These are phyloP conservation scores for Cryptosporidium andersoni DNA, from an alignment of 169 alveolate genomes.

Conservation along the genomic window DNA sequence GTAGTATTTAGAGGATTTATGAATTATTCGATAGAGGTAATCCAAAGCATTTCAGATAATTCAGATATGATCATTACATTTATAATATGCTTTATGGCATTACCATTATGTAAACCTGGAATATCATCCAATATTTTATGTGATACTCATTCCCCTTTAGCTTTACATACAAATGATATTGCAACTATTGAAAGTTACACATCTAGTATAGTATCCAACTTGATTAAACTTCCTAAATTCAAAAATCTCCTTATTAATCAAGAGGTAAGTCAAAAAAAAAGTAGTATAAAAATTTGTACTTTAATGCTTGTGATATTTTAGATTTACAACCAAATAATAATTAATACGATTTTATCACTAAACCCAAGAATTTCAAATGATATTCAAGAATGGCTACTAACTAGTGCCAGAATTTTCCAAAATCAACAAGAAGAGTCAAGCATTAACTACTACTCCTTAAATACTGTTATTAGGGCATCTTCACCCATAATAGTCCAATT, in stretches of 20 bases:
- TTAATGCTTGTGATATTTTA: slow-evolving; percentile 4
- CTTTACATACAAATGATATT: slow-evolving; percentile 26
- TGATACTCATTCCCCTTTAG: background rate
- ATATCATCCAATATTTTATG: slow-evolving; percentile 28
- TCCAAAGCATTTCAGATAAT: background rate
- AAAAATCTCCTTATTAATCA: slow-evolving; percentile 4
- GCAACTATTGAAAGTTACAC: slow-evolving; percentile 13
- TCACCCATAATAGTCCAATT: slow-evolving; percentile 1
- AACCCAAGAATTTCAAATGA: slow-evolving; percentile 17
- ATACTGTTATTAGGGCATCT: background rate
- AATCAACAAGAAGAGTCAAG: background rate
- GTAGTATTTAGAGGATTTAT: slow-evolving; percentile 14
- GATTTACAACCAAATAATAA: slow-evolving; percentile 17
- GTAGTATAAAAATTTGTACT: background rate
- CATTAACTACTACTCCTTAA: background rate
- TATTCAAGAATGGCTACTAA: slow-evolving; percentile 5
- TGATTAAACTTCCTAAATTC: slow-evolving; percentile 28
- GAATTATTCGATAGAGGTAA: slow-evolving; percentile 8
- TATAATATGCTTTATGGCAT: slow-evolving; percentile 31
- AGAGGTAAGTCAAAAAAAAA: slow-evolving; percentile 22
- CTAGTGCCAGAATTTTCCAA: background rate
- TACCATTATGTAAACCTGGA: slow-evolving; percentile 47
- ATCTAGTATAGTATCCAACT: slow-evolving; percentile 1
- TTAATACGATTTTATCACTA: slow-evolving; percentile 6
- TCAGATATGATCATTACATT: slow-evolving; percentile 1